Evolutionary conservation across 495 filamentous ascomycete genomes (phyloP), one percentile per base, ranked within the genome.

Genomic region (Penicillium turbatum): DNA sequence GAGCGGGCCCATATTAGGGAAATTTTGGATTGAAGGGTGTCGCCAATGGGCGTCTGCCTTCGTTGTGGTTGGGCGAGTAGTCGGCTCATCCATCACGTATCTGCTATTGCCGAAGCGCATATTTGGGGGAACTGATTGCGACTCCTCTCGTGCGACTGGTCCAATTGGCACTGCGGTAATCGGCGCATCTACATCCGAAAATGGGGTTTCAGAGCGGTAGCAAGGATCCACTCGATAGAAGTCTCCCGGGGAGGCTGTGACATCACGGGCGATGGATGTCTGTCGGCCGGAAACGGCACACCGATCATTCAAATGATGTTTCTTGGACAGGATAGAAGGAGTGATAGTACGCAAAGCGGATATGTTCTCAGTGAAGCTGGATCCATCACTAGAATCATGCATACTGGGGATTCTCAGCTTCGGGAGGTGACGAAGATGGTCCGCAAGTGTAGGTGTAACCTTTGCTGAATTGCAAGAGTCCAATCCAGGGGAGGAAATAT

Each of bases 81-180:
- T 43, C 12, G 63, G 57, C 12, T 65, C 61, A 0, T 34, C 3
- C 16, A 51, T 19, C 6, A 15, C 6, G 1, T 34, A n/a, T 17
- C 16, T 10, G 2, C 55, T 12, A 27, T 63, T 57, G 1, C 75
- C 75, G 36, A 60, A 83, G 15, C 79, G 78, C 90, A 97, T 96
- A 68, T 96, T 83, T 5, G 93, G 92, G 17, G 93, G 93, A 0
- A 96, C 93, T 1, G 92, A 96, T 60, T 95, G 89, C 5, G 89
- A 92, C 9, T 71, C 70, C 47, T 88, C 82, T 2, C 93, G 84
- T 6, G 82, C 77, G 39, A 92, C 73, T 2, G 86, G 86, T 0
- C 84, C 86, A 3, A 84, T 53, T 0, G 83, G 83, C 16, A 91
- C 73, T 5, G 87, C 80, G 1, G 89, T 93, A 3, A 95, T 64